Conservation (phyloP, 345 rosid species). For the Hevea brasiliensis region DNA sequence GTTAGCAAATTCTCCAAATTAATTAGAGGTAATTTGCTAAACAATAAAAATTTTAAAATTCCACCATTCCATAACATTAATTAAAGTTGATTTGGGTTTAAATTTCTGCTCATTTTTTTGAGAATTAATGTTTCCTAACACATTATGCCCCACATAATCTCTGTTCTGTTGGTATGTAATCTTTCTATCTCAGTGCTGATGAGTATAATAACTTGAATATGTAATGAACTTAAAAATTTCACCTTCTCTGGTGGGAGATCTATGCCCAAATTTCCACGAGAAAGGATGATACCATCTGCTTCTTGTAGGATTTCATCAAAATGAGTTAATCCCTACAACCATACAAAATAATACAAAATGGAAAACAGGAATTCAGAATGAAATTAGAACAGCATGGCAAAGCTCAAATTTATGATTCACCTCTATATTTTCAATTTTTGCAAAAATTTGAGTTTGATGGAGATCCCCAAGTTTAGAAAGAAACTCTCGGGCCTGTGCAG, state of each 20-base stretch:
- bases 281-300: slow-evolving; percentile 67
- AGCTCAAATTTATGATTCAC: slow-evolving; percentile 26
- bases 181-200: no score
- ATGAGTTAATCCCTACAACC: slow-evolving; percentile 52
- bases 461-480: slow-evolving; percentile 55
- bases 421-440: slow-evolving; percentile 71
- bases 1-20: no score
- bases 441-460: slow-evolving; percentile 59
- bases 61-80: no score
- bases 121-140: no score
- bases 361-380: slow-evolving; percentile 11
- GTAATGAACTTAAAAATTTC: not conserved
- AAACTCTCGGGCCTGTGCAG: slow-evolving; percentile 56
- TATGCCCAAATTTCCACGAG: slow-evolving; percentile 74
- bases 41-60: no score
- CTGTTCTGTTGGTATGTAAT: no score
- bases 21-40: no score
- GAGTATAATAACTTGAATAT: no score
- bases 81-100: no score
- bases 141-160: no score
- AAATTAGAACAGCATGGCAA: not conserved
- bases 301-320: slow-evolving; percentile 72
- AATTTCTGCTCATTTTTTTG: no score
- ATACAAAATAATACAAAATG: slow-evolving; percentile 1
- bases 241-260: slow-evolving; percentile 85